phyloP scores from a whole-genome alignment of 2,329 filamentous ascomycete genomes.

The Colletotrichum nymphaeae region DNA sequence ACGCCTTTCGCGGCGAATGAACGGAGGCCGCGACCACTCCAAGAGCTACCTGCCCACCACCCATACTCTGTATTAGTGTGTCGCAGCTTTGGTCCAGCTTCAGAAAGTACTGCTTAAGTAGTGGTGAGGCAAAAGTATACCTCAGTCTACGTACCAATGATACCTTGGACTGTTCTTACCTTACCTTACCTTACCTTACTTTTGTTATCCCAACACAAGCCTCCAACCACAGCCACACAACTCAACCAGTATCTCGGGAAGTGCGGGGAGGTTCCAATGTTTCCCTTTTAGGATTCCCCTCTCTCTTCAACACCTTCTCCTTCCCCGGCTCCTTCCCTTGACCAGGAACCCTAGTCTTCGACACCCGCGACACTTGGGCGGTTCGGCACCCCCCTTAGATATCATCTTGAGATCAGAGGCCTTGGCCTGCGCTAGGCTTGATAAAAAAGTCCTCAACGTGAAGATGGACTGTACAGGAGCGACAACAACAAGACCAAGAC shows the following conservation, averaged over 20 bases:
- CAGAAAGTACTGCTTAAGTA: too few relatives aligned
- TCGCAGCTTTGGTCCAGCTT: too few relatives aligned
- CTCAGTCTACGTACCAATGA: too few relatives aligned
- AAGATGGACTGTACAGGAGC: not conserved
- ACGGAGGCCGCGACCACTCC: not conserved
- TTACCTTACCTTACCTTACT: too few relatives aligned
- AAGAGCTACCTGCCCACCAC: not conserved
- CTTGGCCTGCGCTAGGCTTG: not conserved
- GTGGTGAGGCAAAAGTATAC: too few relatives aligned
- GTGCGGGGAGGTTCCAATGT: not conserved
- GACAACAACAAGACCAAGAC: not conserved
- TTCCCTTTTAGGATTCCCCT: not conserved
- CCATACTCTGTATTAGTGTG: not conserved
- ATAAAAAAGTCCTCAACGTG: not conserved
- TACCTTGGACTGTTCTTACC: not conserved
- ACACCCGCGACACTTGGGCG: not conserved
- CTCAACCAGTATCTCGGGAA: not conserved
- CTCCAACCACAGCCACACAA: not conserved
- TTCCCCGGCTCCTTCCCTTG: not conserved
- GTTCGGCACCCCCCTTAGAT: not conserved
- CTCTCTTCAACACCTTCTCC: not conserved
- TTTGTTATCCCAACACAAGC: not conserved
- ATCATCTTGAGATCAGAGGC: not conserved
- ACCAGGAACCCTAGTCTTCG: not conserved
- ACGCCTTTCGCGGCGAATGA: not conserved